phyloP scores from a whole-genome alignment of 805 yeast genomes.

The Saccharomycopsis javanensis region DNA sequence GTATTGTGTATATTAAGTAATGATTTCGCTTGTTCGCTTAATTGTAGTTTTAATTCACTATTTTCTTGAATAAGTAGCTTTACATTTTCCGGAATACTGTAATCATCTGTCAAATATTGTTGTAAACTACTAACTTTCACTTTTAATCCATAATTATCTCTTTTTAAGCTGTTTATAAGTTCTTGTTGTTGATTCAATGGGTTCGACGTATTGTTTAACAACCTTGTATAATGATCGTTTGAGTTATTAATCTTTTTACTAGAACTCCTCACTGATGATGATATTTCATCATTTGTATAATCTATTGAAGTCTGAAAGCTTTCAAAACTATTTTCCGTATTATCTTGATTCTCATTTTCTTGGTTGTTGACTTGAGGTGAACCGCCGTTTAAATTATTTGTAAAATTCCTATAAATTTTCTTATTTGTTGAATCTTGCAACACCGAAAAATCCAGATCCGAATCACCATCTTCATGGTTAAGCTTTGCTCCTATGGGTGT shows the following conservation, averaged over 20 bases:
- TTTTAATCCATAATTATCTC: slow-evolving; percentile 37
- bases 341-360: not conserved
- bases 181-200: slow-evolving; percentile 27
- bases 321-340: not conserved
- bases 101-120: slow-evolving; percentile 26
- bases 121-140: slow-evolving; percentile 34
- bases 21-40: slow-evolving; percentile 1
- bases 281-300: not conserved
- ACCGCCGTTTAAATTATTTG: not conserved
- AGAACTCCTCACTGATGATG: not conserved
- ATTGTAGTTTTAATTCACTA: slow-evolving; percentile 11
- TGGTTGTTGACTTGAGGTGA: not conserved
- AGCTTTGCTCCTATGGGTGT: slow-evolving; percentile 17
- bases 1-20: not conserved
- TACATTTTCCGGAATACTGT: slow-evolving; percentile 10
- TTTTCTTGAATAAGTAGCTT: slow-evolving; percentile 16
- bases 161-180: slow-evolving; percentile 26
- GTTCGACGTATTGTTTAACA: slow-evolving; percentile 15
- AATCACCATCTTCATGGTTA: slow-evolving; percentile 1
- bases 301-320: not conserved
- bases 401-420: not conserved
- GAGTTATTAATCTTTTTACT: not conserved
- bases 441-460: slow-evolving; percentile 15
- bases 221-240: not conserved
- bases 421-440: slow-evolving; percentile 1